Conservation (phyloP, 2,329 filamentous ascomycete genomes). For the Trichoderma guizhouense region DNA sequence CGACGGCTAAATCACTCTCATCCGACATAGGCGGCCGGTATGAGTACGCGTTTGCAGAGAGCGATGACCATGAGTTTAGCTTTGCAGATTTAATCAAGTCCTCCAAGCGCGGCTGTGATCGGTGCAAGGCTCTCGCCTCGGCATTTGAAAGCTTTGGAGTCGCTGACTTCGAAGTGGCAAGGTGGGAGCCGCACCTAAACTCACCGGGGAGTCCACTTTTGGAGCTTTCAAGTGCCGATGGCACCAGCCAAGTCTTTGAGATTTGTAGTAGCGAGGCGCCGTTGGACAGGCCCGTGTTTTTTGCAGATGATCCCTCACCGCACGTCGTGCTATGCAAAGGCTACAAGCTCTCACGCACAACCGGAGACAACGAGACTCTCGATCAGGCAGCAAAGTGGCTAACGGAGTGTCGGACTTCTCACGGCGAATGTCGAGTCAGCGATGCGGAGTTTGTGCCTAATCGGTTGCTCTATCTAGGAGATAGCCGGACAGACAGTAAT, state of each 20-base stretch:
- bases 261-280: neutral
- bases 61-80: slow-evolving; percentile 3
- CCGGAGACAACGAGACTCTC: neutral
- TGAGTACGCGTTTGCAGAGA: neutral
- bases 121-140: neutral
- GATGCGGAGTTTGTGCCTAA: slow-evolving; percentile 11
- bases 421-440: neutral
- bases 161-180: neutral
- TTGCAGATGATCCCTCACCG: neutral
- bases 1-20: neutral
- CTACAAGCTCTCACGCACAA: neutral
- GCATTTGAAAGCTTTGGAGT: neutral
- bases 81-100: neutral
- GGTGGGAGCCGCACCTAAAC: neutral
- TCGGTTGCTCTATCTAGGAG: slow-evolving; percentile 8
- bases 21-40: neutral
- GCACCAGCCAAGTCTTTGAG: neutral
- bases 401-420: neutral
- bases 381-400: slow-evolving; percentile 5
- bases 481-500: neutral
- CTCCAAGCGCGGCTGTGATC: neutral
- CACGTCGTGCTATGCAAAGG: neutral
- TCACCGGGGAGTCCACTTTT: neutral
- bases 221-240: neutral
- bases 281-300: neutral